phyloP scores from a whole-genome alignment of 441 rosid genomes.

The Erysimum cheiri region DNA sequence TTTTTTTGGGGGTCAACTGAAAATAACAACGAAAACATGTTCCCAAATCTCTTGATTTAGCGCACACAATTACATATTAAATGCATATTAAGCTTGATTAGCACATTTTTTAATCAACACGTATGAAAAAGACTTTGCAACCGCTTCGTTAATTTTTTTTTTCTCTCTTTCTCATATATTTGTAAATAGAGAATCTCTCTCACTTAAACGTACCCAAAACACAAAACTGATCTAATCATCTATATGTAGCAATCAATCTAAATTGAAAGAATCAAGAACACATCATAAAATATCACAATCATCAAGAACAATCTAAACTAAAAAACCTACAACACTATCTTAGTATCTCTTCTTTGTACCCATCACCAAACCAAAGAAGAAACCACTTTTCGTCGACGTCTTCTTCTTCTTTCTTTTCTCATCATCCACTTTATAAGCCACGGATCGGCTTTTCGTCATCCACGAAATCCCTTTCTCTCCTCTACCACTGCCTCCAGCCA shows the following conservation, averaged over 20 bases:
- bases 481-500: constrained; percentile 32
- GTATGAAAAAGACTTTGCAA: neutral
- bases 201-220: neutral
- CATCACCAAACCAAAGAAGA: constrained; percentile 35
- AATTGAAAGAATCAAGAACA: constrained; percentile 33
- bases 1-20: neutral
- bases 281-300: constrained; percentile 1
- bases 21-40: neutral
- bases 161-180: neutral
- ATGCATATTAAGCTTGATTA: neutral
- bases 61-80: neutral
- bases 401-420: constrained; percentile 32
- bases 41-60: neutral
- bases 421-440: constrained; percentile 39
- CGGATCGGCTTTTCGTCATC: constrained; percentile 41
- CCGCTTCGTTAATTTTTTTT: neutral
- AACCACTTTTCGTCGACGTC: constrained; percentile 26
- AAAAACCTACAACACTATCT: constrained; percentile 28
- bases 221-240: constrained; percentile 9
- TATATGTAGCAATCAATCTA: constrained; percentile 2
- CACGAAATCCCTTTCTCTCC: constrained; percentile 29
- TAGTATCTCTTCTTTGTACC: constrained; percentile 31
- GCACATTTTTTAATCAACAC: neutral
- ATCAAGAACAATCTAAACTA: constrained; percentile 25
- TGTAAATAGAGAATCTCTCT: neutral